Conservation (phyloP, 768 basidiomycete species). For the Roridomyces roridus region DNA sequence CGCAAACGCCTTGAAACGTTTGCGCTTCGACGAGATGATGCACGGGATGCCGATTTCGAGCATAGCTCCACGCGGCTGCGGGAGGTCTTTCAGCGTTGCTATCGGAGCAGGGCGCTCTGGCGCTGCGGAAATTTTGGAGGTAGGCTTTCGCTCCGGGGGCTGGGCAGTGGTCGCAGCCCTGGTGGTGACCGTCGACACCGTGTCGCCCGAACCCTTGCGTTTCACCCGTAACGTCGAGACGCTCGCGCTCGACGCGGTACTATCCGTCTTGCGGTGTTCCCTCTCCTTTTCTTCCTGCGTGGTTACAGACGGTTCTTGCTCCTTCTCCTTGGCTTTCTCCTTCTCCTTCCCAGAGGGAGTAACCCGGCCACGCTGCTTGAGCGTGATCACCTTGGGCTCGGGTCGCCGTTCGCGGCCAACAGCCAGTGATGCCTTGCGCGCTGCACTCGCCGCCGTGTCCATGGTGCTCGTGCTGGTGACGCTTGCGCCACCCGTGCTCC, state of each 20-base stretch:
- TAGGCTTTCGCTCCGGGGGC: conserved; percentile 8
- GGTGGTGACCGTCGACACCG: conserved; percentile 42
- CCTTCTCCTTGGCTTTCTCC: conserved; percentile 22
- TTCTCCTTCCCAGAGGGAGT: conserved; percentile 5
- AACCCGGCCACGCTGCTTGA: conserved; percentile 21
- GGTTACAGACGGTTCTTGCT: conserved; percentile 5
- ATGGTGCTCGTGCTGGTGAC: conserved; percentile 24
- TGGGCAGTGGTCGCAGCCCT: conserved; percentile 29
- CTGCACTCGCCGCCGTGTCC: conserved; percentile 36
- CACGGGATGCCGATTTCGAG: conserved; percentile 90
- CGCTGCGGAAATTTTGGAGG: conserved; percentile 22
- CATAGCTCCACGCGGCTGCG: conserved; percentile 64
- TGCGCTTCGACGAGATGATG: conserved; percentile 83
- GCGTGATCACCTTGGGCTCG: conserved; percentile 24
- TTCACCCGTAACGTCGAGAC: conserved; percentile 42
- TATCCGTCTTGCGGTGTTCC: conserved; percentile 54
- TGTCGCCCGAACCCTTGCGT: conserved; percentile 51
- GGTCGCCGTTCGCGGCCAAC: conserved; percentile 25
- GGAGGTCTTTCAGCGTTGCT: conserved; percentile 26
- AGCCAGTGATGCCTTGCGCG: conserved; percentile 31
- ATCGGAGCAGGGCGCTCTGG: conserved; percentile 26
- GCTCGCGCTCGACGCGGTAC: conserved; percentile 49
- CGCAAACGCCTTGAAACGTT: conserved; percentile 86
- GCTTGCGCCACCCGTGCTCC: conserved; percentile 6
- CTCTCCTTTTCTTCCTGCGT: conserved; percentile 37